These are phyloP conservation scores for Claviceps africana DNA, from an alignment of 2,329 filamentous ascomycete species.

Conservation along the genomic window DNA sequence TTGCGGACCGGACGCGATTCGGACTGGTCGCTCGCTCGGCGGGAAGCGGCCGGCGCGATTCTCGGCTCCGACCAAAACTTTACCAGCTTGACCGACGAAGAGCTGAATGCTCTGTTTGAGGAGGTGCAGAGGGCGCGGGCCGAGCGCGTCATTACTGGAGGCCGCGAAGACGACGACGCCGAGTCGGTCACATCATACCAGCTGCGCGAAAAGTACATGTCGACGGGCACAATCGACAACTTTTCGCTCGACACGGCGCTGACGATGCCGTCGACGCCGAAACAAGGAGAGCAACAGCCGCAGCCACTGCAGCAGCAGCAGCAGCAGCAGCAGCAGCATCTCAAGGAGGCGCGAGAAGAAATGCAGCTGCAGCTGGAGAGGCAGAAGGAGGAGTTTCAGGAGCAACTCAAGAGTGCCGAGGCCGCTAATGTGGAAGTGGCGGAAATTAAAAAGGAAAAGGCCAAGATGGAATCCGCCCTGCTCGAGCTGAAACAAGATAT, in stretches of 20 bases:
- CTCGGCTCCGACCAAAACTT: slow-evolving; percentile 87
- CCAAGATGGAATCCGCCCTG: slow-evolving; percentile 71
- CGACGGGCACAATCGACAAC: slow-evolving; percentile 86
- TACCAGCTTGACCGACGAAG: slow-evolving; percentile 77
- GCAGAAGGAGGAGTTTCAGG: slow-evolving; percentile 71
- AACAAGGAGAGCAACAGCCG: slow-evolving; percentile 46
- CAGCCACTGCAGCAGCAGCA: neutral
- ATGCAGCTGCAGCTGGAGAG: slow-evolving; percentile 72
- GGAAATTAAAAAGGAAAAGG: slow-evolving; percentile 71
- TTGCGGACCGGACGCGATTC: slow-evolving; percentile 58
- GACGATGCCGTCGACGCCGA: slow-evolving; percentile 88
- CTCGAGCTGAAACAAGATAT: slow-evolving; percentile 72
- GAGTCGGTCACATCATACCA: slow-evolving; percentile 84
- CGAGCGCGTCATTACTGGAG: slow-evolving; percentile 49
- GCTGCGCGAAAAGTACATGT: slow-evolving; percentile 86
- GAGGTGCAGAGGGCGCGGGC: slow-evolving; percentile 83
- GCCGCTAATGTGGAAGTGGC: slow-evolving; percentile 65
- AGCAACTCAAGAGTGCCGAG: slow-evolving; percentile 62
- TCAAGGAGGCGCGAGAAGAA: slow-evolving; percentile 64
- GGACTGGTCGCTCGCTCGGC: slow-evolving; percentile 86
- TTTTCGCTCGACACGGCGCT: slow-evolving; percentile 89
- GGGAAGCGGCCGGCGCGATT: slow-evolving; percentile 85
- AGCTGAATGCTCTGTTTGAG: slow-evolving; percentile 84
- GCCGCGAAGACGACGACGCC: slow-evolving; percentile 70
- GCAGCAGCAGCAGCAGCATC: slow-evolving; percentile 7